Conservation (phyloP, 345 rosid species). For the Dipteronia sinensis region DNA sequence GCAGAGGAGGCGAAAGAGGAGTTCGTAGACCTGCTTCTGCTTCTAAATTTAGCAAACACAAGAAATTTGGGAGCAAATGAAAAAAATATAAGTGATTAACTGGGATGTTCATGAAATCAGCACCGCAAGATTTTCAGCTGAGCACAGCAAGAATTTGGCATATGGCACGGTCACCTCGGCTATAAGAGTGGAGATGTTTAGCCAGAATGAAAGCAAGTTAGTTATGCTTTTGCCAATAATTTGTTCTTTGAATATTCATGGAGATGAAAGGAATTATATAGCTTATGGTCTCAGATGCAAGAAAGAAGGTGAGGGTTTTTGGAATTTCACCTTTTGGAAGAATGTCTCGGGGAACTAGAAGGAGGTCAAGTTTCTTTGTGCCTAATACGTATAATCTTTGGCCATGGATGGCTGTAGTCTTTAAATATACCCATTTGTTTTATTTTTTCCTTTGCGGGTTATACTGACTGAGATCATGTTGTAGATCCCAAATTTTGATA, state of each 20-base stretch:
- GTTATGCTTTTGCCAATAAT: neutral
- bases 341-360: neutral
- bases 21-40: slow-evolving; percentile 16
- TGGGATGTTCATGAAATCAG: neutral
- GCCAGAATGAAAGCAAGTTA: neutral
- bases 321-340: neutral
- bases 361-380: neutral
- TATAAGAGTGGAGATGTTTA: neutral
- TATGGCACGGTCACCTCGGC: neutral
- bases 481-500: neutral
- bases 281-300: neutral
- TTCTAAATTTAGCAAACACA: slow-evolving; percentile 7
- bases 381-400: neutral
- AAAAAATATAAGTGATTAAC: neutral
- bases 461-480: neutral
- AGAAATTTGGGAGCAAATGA: slow-evolving; percentile 26
- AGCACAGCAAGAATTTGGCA: neutral
- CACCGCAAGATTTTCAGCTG: neutral
- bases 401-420: neutral
- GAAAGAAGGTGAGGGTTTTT: neutral
- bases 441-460: too few relatives aligned
- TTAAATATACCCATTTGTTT: neutral
- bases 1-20: slow-evolving; percentile 10
- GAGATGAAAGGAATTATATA: neutral
- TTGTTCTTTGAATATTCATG: neutral